phyloP scores from a whole-genome alignment of 225 moss, liverwort and hornwort species.

The Sphagnum contortum region DNA sequence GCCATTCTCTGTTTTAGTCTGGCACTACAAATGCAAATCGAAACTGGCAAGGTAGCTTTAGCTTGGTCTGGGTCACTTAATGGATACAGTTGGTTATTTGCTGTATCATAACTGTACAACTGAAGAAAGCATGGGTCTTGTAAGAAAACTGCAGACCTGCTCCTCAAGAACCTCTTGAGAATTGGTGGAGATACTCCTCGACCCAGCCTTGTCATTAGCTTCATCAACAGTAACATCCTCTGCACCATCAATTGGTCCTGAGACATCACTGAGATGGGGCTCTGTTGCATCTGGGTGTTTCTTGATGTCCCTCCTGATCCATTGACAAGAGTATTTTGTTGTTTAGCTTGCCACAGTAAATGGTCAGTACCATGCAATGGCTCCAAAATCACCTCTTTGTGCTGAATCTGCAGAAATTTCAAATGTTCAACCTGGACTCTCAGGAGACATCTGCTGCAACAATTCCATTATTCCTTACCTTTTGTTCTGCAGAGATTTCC shows the following conservation, averaged over 20 bases:
- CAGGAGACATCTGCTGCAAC: no score
- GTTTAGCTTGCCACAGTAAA: not conserved
- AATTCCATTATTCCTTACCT: no score
- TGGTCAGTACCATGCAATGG: not conserved
- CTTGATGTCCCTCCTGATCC: slow-evolving; percentile 2
- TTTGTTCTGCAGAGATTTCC: not conserved
- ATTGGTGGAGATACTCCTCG: not conserved
- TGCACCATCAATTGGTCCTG: slow-evolving; percentile 1
- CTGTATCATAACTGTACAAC: not conserved
- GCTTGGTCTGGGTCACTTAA: not conserved
- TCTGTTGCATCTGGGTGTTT: not conserved
- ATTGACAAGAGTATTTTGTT: not conserved
- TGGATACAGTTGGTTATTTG: not conserved
- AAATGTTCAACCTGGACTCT: no score
- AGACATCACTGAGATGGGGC: slow-evolving; percentile 6
- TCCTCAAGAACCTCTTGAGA: slow-evolving; percentile 1
- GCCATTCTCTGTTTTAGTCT: no score
- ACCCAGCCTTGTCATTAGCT: not conserved
- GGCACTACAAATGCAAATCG: no score
- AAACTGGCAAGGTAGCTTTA: no score
- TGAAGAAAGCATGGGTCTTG: no score
- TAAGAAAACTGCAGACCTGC: not conserved
- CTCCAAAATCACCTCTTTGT: not conserved
- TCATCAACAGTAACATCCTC: slow-evolving; percentile 1
- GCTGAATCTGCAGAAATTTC: no score